These are phyloP conservation scores for Brassica juncea DNA, from an alignment of 345 rosid species.

Conservation along the genomic window DNA sequence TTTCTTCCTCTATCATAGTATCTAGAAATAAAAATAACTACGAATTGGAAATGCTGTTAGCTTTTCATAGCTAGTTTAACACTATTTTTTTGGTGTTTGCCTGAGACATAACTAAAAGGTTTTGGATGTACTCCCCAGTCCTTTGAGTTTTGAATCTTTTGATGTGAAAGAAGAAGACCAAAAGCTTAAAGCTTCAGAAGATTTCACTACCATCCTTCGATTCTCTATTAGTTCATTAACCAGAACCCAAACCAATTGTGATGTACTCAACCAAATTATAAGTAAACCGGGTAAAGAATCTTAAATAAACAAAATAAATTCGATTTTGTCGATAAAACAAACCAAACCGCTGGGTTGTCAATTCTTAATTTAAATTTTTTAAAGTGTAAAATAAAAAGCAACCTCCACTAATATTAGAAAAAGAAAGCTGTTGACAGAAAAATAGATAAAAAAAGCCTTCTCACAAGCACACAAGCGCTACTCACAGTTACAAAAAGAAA, in stretches of 20 bases:
- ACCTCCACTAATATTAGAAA: not conserved
- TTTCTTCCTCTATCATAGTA: too few species aligned
- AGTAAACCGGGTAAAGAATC: not conserved
- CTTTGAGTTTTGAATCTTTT: too few species aligned
- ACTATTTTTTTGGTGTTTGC: not conserved
- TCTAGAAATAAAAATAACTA: too few species aligned
- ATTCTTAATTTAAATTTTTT: not conserved
- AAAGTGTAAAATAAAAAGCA: not conserved
- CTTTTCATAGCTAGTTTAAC: too few species aligned
- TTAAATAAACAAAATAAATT: not conserved
- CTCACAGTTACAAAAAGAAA: not conserved
- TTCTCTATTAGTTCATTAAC: too few species aligned
- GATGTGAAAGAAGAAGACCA: not conserved
- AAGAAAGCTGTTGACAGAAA: conserved; percentile 2
- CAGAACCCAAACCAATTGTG: not conserved
- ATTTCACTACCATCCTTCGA: not conserved
- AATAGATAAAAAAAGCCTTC: not conserved
- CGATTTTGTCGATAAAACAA: not conserved
- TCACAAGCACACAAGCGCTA: not conserved
- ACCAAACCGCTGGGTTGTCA: conserved; percentile 3
- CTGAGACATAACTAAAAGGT: conserved; percentile 74
- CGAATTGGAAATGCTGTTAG: too few species aligned
- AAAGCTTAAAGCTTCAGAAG: not conserved
- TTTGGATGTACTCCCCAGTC: not conserved
- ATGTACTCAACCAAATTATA: not conserved